Evolutionary conservation across 225 moss, liverwort and hornwort species (phyloP).

Genomic region (Climacium dendroides): DNA sequence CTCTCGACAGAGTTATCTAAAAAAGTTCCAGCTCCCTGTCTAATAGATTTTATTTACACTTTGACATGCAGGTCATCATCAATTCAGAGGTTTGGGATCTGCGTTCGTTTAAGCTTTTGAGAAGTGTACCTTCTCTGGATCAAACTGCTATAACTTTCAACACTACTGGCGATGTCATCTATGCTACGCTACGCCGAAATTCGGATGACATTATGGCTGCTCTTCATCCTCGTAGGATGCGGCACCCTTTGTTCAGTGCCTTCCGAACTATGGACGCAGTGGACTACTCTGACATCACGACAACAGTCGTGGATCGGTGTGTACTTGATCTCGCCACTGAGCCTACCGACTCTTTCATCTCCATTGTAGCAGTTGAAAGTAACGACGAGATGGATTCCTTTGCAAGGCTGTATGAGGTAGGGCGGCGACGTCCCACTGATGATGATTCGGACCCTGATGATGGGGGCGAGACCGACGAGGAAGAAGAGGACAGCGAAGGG

Average conservation of each 20-base stretch:
- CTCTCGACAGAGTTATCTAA: neutral
- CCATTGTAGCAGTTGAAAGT: conserved; percentile 89
- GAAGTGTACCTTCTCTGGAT: conserved; percentile 90
- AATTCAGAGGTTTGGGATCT: conserved; percentile 99
- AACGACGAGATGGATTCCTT: conserved; percentile 96
- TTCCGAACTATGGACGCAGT: conserved; percentile 98
- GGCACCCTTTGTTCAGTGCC: conserved; percentile 84
- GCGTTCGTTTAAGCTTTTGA: conserved; percentile 82
- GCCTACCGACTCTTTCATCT: conserved; percentile 94
- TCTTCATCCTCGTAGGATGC: conserved; percentile 72
- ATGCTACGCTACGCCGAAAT: conserved; percentile 87
- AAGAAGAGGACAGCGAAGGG: conserved; percentile 63
- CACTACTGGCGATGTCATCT: conserved; percentile 92
- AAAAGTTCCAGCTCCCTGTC: neutral
- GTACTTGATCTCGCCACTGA: conserved; percentile 97
- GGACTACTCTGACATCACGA: conserved; percentile 97
- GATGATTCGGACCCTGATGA: conserved; percentile 99
- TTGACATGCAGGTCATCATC: conserved; percentile 66
- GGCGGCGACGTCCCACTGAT: conserved; percentile 93
- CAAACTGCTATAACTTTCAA: conserved; percentile 91
- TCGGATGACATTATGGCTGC: conserved; percentile 94
- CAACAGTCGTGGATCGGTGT: conserved; percentile 91
- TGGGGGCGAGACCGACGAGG: conserved; percentile 78
- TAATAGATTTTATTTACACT: neutral
- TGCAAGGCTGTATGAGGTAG: conserved; percentile 91